A percentile compares a stretch with the other conserved stretches of the same genome.
These are phyloP conservation scores for Yamadazyma insecticola DNA, from an alignment of 805 yeast species.

Conservation along the genomic window DNA sequence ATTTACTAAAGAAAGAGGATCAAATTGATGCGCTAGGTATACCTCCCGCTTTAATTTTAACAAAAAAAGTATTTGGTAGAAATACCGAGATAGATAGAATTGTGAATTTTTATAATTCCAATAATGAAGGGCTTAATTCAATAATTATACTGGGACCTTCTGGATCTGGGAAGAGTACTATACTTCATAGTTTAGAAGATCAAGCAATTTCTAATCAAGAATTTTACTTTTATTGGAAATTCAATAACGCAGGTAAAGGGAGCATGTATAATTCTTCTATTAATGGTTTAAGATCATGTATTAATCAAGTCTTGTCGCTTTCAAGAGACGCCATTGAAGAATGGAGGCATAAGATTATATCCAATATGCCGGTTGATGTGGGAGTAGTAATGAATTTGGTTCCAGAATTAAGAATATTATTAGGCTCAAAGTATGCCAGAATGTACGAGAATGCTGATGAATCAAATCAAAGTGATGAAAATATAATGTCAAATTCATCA, in stretches of 20 bases:
- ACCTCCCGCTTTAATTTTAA: slow-evolving; percentile 3
- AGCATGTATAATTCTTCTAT: slow-evolving; percentile 26
- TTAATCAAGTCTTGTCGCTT: slow-evolving; percentile 38
- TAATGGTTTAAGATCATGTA: slow-evolving; percentile 32
- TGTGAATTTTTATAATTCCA: not conserved
- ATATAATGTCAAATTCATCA: not conserved
- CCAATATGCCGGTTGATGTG: slow-evolving; percentile 38
- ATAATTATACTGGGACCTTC: slow-evolving; percentile 36
- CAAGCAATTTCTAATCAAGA: slow-evolving; percentile 26
- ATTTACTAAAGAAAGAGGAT: not conserved
- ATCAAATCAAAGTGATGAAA: not conserved
- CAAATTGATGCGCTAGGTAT: not conserved
- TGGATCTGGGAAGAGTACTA: slow-evolving; percentile 44
- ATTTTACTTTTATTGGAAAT: slow-evolving; percentile 29
- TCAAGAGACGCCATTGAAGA: slow-evolving; percentile 27
- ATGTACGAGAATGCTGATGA: no score
- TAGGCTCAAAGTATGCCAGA: slow-evolving; percentile 40
- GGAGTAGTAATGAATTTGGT: slow-evolving; percentile 35
- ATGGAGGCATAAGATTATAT: slow-evolving; percentile 38
- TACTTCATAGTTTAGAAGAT: slow-evolving; percentile 35
- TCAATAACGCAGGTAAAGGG: slow-evolving; percentile 17
- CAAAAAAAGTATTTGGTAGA: slow-evolving; percentile 5
- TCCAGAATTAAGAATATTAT: slow-evolving; percentile 40
- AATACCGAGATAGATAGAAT: slow-evolving; percentile 1
- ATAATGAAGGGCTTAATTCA: slow-evolving; percentile 6